These are phyloP conservation scores for Psidium friedrichsthalianum DNA, from an alignment of 345 rosid genomes.

Conservation along the genomic window DNA sequence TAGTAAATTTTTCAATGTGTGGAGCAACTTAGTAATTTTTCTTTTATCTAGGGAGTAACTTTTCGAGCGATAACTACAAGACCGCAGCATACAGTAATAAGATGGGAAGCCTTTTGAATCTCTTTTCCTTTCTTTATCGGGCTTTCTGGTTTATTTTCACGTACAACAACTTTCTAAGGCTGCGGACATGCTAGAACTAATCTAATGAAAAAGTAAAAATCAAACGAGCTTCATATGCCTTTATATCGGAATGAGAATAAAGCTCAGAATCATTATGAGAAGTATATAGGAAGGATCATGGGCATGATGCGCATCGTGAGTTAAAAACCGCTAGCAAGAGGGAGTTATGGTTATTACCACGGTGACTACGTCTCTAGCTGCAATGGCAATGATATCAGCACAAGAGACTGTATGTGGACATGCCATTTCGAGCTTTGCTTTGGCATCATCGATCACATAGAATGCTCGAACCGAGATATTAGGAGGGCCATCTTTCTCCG, in stretches of 20 bases:
- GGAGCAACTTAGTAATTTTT: neutral
- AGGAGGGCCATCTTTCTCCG: constrained; percentile 88
- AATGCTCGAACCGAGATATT: constrained; percentile 64
- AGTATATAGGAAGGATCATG: neutral
- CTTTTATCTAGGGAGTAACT: neutral
- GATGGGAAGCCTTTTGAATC: neutral
- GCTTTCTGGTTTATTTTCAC: neutral
- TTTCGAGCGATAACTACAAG: neutral
- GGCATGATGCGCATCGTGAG: neutral
- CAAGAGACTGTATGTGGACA: constrained; percentile 65
- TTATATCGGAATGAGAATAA: neutral
- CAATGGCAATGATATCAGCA: constrained; percentile 59
- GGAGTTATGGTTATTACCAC: constrained; percentile 20
- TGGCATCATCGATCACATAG: constrained; percentile 69
- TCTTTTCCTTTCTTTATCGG: neutral
- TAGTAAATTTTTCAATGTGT: neutral
- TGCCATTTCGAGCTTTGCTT: constrained; percentile 52
- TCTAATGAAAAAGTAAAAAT: neutral
- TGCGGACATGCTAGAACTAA: neutral
- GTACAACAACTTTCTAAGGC: neutral
- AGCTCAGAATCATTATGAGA: neutral
- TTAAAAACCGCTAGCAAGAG: neutral
- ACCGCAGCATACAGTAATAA: neutral
- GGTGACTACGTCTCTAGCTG: constrained; percentile 71
- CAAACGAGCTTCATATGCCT: neutral